Evolutionary conservation across 352 stramenopile species (phyloP), one percentile per base, ranked within the genome.

Genomic region (Pythium sukuiense): DNA sequence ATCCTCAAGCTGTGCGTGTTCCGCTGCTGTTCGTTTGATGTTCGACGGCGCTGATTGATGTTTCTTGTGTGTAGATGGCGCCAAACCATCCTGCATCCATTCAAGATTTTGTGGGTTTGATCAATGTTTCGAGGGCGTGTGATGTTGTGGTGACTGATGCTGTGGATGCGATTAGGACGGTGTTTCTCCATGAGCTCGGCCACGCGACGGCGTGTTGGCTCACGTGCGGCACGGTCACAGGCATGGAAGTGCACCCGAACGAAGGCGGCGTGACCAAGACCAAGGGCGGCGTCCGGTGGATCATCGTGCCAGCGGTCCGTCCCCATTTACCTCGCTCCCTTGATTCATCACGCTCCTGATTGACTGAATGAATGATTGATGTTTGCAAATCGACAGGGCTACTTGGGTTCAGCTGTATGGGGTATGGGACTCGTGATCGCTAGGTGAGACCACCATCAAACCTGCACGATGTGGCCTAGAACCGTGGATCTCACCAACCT

Each of bases 211-310:
- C 88, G 58, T 83, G 80, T 24, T 95, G 88, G 83, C 76, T 96
- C 60, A 96, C 88, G 7, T 95, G 88, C 54, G 88, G 88, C 67
- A 87, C 77, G 56, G 87, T 96, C 39, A 90, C 83, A 67, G 83
- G 87, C 43, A 96, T 96, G 87, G 87, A 96, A 65, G 88, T 96
- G 55, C 85, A 96, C 53, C 87, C 84, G 37, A 84, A 96, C 52
- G 88, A 96, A 80, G 88, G 88, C 29, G 88, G 88, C 52, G 86
- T 94, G 59, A 96, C 88, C 46, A 95, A 76, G 53, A 81, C 74
- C 48, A 62, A 79, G n/a, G 77, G 77, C 41, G 77, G 77, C 35
- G 73, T 72, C 55, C 63, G 71, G 59, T 77, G 72, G 61, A 73
- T 79, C 55, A 80, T 85, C 49, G 50, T 85, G 8, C 63, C 77